These are phyloP conservation scores for Saccharomycopsis schoenii DNA, from an alignment of 805 yeast genomes.

Conservation along the genomic window DNA sequence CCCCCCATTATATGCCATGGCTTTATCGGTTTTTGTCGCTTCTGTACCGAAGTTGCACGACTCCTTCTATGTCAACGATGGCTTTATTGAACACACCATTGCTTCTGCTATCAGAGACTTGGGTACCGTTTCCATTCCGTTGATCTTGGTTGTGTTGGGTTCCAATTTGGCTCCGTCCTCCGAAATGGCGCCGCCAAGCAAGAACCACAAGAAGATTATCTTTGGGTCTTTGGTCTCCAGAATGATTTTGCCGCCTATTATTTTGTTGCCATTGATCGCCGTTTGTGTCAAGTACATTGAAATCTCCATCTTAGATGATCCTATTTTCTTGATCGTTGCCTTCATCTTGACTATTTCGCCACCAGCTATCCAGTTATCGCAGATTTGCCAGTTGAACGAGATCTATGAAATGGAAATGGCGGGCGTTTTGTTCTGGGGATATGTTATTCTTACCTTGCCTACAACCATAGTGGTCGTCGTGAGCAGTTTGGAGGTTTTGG, in stretches of 20 bases:
- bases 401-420: conserved; percentile 76
- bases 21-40: conserved; percentile 58
- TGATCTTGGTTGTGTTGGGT: conserved; percentile 66
- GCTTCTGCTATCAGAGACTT: conserved; percentile 53
- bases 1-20: conserved; percentile 79
- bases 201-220: conserved; percentile 51
- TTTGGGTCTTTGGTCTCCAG: conserved; percentile 63
- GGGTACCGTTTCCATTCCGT: conserved; percentile 69
- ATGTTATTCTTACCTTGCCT: conserved; percentile 65
- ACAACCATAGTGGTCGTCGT: conserved; percentile 66
- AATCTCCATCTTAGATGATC: conserved; percentile 67
- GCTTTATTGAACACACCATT: conserved; percentile 58
- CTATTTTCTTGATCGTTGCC: conserved; percentile 68
- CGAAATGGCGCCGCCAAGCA: conserved; percentile 52
- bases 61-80: conserved; percentile 45
- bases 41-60: conserved; percentile 49
- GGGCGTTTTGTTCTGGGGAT: conserved; percentile 75
- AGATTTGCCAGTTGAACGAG: conserved; percentile 68
- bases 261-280: conserved; percentile 59
- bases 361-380: conserved; percentile 77
- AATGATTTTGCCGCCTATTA: conserved; percentile 66
- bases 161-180: conserved; percentile 64
- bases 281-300: conserved; percentile 51
- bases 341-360: conserved; percentile 70
- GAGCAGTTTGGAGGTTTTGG: conserved; percentile 41